Base-by-base conservation (phyloP, 306 rosid genomes). In the Prunus armeniaca region DNA sequence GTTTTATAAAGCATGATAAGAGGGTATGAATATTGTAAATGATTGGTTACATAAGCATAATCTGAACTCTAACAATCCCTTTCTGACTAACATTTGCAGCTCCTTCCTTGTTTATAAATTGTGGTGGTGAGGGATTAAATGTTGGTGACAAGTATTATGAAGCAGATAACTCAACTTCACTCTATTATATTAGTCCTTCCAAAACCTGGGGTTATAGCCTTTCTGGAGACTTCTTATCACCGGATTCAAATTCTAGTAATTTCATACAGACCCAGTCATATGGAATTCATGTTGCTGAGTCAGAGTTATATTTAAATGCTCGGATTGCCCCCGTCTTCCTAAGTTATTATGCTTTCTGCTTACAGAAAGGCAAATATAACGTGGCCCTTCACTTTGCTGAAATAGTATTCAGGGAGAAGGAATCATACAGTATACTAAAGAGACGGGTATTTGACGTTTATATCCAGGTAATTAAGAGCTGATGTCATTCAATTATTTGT, bases 301-400 rank as follows among this genome's bases (percentile, higher is more conserved):
- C 52, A 19, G 38, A 60, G 0, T 27, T 69, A 10, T 79, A 79
- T 32, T 32, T 41, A 19, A 71, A 22, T 49, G 86, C 83, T 27
- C 81, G 83, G 2, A n/a, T 49, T 41, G 27, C 81, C 63, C 76
- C 83, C 12, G 7, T 71, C 8, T 83, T 75, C 9, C 77, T 79
- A 12, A 83, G 38, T 30, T 83, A 83, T 27, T 75, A 79, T 22
- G 83, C 73, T 12, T 78, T 83, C 11, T 83, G 86, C 60, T 11
- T 83, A 20, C 64, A 28, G 0, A 6, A 74, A 38, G 86, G 86
- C 1, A 71, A 55, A 0, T 83, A 83, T 49, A 79, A 4, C 17
- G 86, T 83, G 12, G 71, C 38, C 17, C 86, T 83, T 25, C 19
- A 79, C 18, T 83, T 83, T 45, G 55, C 80, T n/a, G 83, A 79